Percentiles rank a stretch among this genome's conserved stretches.
Evolutionary conservation across 192 early-diverging fungal species (phyloP).

Genomic region (Backusella sp.): DNA sequence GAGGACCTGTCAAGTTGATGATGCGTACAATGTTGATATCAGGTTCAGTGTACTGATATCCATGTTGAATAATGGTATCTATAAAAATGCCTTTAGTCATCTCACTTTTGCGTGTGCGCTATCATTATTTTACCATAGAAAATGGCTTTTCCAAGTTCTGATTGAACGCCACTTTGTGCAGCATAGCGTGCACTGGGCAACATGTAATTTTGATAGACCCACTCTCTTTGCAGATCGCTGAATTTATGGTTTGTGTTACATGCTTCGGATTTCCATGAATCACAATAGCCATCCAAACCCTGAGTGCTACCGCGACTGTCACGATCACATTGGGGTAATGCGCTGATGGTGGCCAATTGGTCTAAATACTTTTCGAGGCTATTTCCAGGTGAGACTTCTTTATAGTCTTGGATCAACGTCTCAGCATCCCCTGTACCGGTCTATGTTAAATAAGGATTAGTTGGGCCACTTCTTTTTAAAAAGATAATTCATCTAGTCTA

Average conservation of each 20-base stretch:
- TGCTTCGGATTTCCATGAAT: constrained; percentile 8
- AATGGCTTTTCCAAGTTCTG: constrained; percentile 31
- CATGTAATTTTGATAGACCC: constrained; percentile 15
- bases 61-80: constrained; percentile 38
- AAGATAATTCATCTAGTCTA: neutral
- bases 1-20: constrained; percentile 22
- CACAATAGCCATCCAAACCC: neutral
- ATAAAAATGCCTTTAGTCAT: neutral
- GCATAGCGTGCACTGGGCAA: constrained; percentile 26
- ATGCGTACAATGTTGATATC: constrained; percentile 30
- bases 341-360: constrained; percentile 6
- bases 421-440: constrained; percentile 32
- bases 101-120: neutral
- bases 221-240: constrained; percentile 7
- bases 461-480: neutral
- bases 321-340: constrained; percentile 1
- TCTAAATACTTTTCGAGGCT: constrained; percentile 1
- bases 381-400: constrained; percentile 16
- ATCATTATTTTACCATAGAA: constrained; percentile 25
- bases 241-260: neutral
- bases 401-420: constrained; percentile 17
- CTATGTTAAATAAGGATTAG: neutral
- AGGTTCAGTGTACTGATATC: constrained; percentile 33
- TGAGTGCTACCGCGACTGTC: neutral
- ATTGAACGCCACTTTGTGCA: constrained; percentile 4